A percentile compares a stretch with the other conserved stretches of the same genome.
Conservation (phyloP, 805 yeast genomes). For the Jamesozyma rosinii region DNA sequence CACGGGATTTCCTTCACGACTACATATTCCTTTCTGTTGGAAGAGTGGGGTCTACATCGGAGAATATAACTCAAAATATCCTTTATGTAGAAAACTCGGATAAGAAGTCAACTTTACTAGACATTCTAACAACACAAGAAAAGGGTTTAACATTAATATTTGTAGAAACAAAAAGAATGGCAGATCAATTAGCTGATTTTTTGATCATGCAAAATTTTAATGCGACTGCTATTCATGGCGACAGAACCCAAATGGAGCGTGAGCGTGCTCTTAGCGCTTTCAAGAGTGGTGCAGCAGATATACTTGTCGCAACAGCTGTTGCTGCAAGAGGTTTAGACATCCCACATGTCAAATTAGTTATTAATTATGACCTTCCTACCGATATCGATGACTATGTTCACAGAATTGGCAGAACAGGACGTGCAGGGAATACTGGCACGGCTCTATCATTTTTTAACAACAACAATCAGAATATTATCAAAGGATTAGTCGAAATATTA, state of each 20-base stretch:
- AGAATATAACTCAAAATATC: constrained; percentile 90
- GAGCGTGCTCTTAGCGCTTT: constrained; percentile 90
- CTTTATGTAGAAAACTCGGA: constrained; percentile 86
- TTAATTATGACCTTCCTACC: constrained; percentile 90
- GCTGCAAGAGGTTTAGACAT: constrained; percentile 99
- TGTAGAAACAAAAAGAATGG: constrained; percentile 97
- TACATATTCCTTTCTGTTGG: constrained; percentile 94
- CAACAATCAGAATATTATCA: constrained; percentile 77
- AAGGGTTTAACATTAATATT: constrained; percentile 82
- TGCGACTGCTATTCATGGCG: constrained; percentile 98
- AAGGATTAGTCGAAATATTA: constrained; percentile 76
- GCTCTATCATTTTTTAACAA: constrained; percentile 97
- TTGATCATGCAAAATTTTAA: constrained; percentile 79
- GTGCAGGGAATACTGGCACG: constrained; percentile 97
- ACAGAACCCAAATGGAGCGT: constrained; percentile 94
- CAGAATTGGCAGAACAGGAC: constrained; percentile 99
- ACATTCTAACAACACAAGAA: constrained; percentile 70
- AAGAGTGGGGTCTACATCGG: constrained; percentile 96
- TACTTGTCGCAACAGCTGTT: constrained; percentile 96
- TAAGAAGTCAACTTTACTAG: constrained; percentile 79
- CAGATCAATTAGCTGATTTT: constrained; percentile 87
- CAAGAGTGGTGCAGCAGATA: constrained; percentile 82
- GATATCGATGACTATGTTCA: constrained; percentile 98
- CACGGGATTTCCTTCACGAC: constrained; percentile 90
- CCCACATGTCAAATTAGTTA: constrained; percentile 94